Evolutionary conservation across 169 alveolate genomes (phyloP).

Genomic region (Plasmodium gallinaceum): DNA sequence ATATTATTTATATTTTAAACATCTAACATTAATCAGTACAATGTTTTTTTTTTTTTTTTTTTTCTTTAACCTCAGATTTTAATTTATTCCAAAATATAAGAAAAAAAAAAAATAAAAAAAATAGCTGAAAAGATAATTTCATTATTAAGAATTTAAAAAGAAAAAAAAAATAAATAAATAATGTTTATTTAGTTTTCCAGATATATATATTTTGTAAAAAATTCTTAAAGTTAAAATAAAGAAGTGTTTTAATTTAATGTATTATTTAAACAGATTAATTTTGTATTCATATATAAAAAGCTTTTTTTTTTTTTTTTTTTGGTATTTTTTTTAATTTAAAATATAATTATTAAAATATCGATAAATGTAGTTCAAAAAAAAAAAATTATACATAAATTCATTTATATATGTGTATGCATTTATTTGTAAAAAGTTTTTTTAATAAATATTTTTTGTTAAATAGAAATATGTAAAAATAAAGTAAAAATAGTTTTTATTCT

Average conservation of each 20-base stretch:
- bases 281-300: too few relatives aligned
- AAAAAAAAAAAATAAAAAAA: slow-evolving; percentile 7
- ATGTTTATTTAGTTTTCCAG: not conserved
- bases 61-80: slow-evolving; percentile 47
- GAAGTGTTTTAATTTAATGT: too few relatives aligned
- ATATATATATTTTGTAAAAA: not conserved
- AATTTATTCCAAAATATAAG: slow-evolving; percentile 24
- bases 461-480: too few relatives aligned
- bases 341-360: too few relatives aligned
- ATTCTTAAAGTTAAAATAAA: not conserved
- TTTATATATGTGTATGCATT: too few relatives aligned
- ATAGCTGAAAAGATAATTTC: slow-evolving; percentile 23
- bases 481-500: not conserved
- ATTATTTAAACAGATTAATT: too few relatives aligned
- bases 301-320: too few relatives aligned
- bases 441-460: too few relatives aligned
- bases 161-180: not conserved
- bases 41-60: not conserved
- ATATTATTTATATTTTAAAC: not conserved
- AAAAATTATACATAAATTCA: too few relatives aligned
- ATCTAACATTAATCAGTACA: not conserved
- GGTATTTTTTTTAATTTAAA: too few relatives aligned
- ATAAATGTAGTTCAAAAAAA: too few relatives aligned
- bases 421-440: too few relatives aligned
- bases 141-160: not conserved